Base-by-base conservation (phyloP, 208 protist genomes). In the Leishmania major region DNA sequence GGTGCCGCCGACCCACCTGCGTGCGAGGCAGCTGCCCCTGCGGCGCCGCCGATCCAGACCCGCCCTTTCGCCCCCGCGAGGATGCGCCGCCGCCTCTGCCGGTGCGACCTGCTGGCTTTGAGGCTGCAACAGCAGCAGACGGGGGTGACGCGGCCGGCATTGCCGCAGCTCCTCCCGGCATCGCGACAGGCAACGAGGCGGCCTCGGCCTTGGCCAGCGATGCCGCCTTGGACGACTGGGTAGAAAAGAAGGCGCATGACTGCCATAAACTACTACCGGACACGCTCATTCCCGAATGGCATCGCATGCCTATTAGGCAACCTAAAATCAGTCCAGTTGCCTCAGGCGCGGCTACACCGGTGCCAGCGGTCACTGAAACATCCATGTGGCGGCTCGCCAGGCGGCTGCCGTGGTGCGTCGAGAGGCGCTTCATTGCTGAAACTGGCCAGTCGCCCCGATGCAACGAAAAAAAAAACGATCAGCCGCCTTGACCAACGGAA, bases 171-270 rank as follows among this genome's bases (percentile, higher is more conserved):
- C 75, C 53, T 35, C 75, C 75, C 2, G 75, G 53, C 31, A 51
- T 66, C 35, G 75, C 25, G 40, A 49, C 77, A 37, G 75, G 25
- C 35, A 47, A 37, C 19, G 45, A 66, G 6, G 59, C 37, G 0
- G 77, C 64, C 25, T 31, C 43, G 4, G 59, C 10, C 47, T 80
- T 80, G 6, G 64, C 40, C n/a, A 59, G 31, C 17, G 77, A 79
- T 70, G 45, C n/a, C 22, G 77, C 43, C 62, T 80, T 80, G 62
- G 60, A 73, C 1, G 77, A 80, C 13, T 80, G 64, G 19, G 53
- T 80, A 19, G 77, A 80, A 64, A 43, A 80, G 31, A 72, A 35
- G 28, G 62, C 47, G 13, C 60, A 53, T 15, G 77, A 40, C 5
- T 73, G 64, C 77, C 55, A 72, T 43, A 73, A 51, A 19, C 28